Evolutionary conservation across 2,329 filamentous ascomycete species (phyloP).

Genomic region (Aspergillus fumigatiaffinis): DNA sequence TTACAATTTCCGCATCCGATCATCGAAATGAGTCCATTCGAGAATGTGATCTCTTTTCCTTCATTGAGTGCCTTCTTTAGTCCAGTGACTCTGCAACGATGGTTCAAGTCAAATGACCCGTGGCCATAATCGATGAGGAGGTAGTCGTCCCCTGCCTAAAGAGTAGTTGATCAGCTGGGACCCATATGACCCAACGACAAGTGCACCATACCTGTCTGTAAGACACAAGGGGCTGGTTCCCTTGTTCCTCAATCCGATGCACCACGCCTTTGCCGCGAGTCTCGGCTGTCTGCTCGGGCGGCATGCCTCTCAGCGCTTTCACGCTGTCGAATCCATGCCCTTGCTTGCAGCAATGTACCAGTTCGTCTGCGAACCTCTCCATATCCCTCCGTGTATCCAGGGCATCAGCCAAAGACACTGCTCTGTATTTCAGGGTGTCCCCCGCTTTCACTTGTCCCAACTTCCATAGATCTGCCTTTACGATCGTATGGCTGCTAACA

Average conservation of each 20-base stretch:
- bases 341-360: conserved; percentile 40
- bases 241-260: conserved; percentile 32
- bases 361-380: conserved; percentile 43
- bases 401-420: conserved; percentile 52
- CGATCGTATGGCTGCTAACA: conserved; percentile 52
- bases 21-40: conserved; percentile 46
- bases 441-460: conserved; percentile 60
- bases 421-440: conserved; percentile 50
- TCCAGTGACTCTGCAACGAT: conserved; percentile 53
- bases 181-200: background rate
- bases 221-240: conserved; percentile 36
- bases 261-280: conserved; percentile 29
- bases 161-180: conserved; percentile 11
- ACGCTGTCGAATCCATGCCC: conserved; percentile 29
- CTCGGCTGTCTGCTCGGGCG: conserved; percentile 16
- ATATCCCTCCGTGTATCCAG: conserved; percentile 42
- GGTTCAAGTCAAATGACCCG: conserved; percentile 54
- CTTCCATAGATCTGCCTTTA: conserved; percentile 58
- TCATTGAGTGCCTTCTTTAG: conserved; percentile 47
- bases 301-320: conserved; percentile 25
- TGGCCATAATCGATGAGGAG: conserved; percentile 57
- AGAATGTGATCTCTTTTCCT: conserved; percentile 33
- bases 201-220: conserved; percentile 35
- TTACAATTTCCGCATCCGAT: conserved; percentile 47
- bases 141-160: conserved; percentile 48